phyloP scores from a whole-genome alignment of 1,284 basidiomycete genomes.

The Trichosporon sp. region DNA sequence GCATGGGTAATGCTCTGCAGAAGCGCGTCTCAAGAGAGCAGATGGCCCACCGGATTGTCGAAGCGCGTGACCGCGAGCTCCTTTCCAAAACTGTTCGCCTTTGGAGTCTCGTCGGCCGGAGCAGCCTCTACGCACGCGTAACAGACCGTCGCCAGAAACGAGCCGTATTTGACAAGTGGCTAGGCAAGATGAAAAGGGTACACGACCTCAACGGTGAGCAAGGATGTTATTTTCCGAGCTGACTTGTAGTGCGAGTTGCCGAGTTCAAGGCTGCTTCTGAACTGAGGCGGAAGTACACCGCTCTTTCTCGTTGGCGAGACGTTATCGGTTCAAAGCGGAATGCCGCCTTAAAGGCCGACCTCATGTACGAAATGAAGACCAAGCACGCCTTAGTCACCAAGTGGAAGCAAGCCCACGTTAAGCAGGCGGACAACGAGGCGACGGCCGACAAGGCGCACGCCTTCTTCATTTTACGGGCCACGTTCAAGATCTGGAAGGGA shows the following conservation, averaged over 20 bases:
- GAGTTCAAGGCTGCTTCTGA: conserved; percentile 20
- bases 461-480: conserved; percentile 44
- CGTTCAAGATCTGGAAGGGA: conserved; percentile 40
- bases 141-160: conserved; percentile 22
- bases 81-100: conserved; percentile 24
- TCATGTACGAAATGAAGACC: conserved; percentile 35
- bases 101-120: conserved; percentile 31
- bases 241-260: conserved; percentile 20
- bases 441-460: conserved; percentile 46
- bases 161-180: conserved; percentile 19
- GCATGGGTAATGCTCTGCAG: conserved; percentile 24
- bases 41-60: conserved; percentile 11
- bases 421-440: conserved; percentile 30
- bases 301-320: conserved; percentile 44
- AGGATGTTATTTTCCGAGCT: background rate
- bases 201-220: conserved; percentile 22
- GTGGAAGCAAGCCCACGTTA: conserved; percentile 35
- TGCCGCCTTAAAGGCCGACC: conserved; percentile 34
- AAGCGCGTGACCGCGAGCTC: conserved; percentile 25
- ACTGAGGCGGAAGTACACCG: conserved; percentile 17
- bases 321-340: conserved; percentile 32
- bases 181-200: conserved; percentile 16
- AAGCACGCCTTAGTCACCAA: conserved; percentile 30
- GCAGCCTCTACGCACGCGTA: conserved; percentile 29
- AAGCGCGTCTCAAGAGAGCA: conserved; percentile 22